These are phyloP conservation scores for Ceratocystis cacaofunesta DNA, from an alignment of 2,329 filamentous ascomycete species.

Conservation along the genomic window DNA sequence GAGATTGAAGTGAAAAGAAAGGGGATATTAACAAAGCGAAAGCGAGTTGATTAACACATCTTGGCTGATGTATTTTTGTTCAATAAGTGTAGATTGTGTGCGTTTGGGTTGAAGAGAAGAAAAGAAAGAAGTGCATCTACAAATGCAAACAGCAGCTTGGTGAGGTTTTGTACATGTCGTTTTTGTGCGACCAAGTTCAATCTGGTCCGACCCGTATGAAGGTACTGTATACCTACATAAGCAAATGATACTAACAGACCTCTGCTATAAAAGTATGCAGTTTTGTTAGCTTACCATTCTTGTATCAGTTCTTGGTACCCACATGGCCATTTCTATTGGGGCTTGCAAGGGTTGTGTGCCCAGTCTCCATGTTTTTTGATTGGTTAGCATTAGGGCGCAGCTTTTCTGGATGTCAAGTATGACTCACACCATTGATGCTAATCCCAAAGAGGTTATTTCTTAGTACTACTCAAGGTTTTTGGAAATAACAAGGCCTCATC, in stretches of 20 bases:
- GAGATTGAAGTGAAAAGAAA: not conserved
- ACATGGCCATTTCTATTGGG: not conserved
- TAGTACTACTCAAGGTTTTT: not conserved
- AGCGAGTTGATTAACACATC: constrained; percentile 43
- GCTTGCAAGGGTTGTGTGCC: not conserved
- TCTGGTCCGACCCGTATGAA: not conserved
- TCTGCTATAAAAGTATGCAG: too few species aligned
- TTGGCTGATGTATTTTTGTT: constrained; percentile 27
- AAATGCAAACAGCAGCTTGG: not conserved
- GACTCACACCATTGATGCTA: constrained; percentile 5
- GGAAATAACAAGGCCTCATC: not conserved
- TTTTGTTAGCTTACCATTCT: not conserved
- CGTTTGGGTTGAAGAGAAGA: not conserved
- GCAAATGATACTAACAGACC: not conserved
- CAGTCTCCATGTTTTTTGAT: not conserved
- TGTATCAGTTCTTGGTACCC: not conserved
- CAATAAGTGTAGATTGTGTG: not conserved
- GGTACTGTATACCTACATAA: not conserved
- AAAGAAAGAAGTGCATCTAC: not conserved
- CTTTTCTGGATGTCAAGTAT: constrained; percentile 2
- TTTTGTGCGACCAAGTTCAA: not conserved
- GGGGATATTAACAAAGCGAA: constrained; percentile 5
- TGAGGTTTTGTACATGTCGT: not conserved
- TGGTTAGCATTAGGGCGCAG: not conserved
- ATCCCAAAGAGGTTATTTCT: not conserved